Conservation (phyloP, 2,329 filamentous ascomycete species). For the Ceratocystis harringtonii region DNA sequence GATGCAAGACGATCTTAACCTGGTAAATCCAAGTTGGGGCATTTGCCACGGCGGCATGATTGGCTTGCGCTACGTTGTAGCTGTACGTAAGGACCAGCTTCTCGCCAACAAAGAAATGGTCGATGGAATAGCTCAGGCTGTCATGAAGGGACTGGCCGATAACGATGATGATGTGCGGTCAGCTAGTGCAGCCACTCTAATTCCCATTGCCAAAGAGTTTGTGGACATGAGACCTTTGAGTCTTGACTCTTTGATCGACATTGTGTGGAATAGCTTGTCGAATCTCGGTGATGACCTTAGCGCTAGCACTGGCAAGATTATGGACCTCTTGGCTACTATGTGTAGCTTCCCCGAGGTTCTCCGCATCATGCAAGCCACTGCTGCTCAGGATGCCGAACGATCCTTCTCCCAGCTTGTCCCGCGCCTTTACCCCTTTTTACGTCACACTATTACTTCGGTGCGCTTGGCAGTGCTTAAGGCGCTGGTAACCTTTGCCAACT, state of each 20-base stretch:
- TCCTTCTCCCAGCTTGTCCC: constrained; percentile 90
- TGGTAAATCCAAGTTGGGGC: constrained; percentile 70
- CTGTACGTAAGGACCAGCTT: constrained; percentile 82
- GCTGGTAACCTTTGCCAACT: constrained; percentile 77
- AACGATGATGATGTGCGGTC: constrained; percentile 90
- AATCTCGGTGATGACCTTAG: constrained; percentile 95
- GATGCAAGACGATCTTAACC: constrained; percentile 68
- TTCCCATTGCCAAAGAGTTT: constrained; percentile 91
- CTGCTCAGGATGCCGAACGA: constrained; percentile 64
- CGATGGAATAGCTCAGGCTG: constrained; percentile 79
- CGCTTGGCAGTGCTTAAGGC: constrained; percentile 86
- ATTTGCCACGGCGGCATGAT: constrained; percentile 98
- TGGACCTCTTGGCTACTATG: constrained; percentile 91
- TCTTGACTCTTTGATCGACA: constrained; percentile 70
- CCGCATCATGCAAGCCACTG: constrained; percentile 84
- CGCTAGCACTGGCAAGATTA: constrained; percentile 92
- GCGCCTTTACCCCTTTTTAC: constrained; percentile 84
- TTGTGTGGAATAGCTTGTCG: constrained; percentile 94
- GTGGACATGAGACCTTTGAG: constrained; percentile 67
- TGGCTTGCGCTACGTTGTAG: constrained; percentile 84
- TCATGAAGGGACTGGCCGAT: constrained; percentile 89
- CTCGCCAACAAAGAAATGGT: constrained; percentile 72
- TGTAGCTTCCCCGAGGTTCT: constrained; percentile 89
- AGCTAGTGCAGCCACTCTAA: constrained; percentile 91
- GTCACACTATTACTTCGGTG: constrained; percentile 93